These are phyloP conservation scores for Rasamsonia emersonii DNA, from an alignment of 2,329 filamentous ascomycete genomes.

Conservation along the genomic window DNA sequence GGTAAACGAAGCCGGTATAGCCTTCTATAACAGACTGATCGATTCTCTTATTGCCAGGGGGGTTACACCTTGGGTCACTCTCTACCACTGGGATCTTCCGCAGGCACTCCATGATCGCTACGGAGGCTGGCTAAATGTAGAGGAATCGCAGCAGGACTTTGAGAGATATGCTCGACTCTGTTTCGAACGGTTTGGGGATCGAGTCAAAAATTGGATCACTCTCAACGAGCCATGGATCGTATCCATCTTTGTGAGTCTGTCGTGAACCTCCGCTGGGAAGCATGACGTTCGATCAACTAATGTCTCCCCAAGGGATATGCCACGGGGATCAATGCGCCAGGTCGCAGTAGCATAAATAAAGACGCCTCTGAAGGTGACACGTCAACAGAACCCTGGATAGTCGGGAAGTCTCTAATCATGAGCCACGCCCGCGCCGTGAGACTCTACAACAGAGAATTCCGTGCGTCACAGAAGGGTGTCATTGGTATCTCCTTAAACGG, in stretches of 20 bases:
- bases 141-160: constrained; percentile 26
- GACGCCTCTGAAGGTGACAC: constrained; percentile 11
- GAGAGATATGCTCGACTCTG: constrained; percentile 32
- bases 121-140: constrained; percentile 19
- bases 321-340: constrained; percentile 17
- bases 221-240: constrained; percentile 32
- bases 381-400: constrained; percentile 17
- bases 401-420: constrained; percentile 18
- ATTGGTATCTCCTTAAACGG: constrained; percentile 16
- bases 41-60: constrained; percentile 30
- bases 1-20: constrained; percentile 35
- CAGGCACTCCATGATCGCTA: constrained; percentile 29
- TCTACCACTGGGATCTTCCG: constrained; percentile 37
- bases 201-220: constrained; percentile 34
- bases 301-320: constrained; percentile 4
- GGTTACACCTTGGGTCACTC: constrained; percentile 34
- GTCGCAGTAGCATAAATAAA: constrained; percentile 10
- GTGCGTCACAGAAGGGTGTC: constrained; percentile 12
- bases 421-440: constrained; percentile 16
- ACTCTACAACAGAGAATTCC: constrained; percentile 16
- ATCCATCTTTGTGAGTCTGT: constrained; percentile 15
- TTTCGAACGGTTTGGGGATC: constrained; percentile 29
- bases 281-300: too few species aligned
- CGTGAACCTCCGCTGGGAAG: too few species aligned
- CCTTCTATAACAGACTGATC: constrained; percentile 39